A percentile compares a stretch with the other conserved stretches of the same genome.
Evolutionary conservation across 257 asterid genomes (phyloP).

Genomic region (Paulownia fortunei): DNA sequence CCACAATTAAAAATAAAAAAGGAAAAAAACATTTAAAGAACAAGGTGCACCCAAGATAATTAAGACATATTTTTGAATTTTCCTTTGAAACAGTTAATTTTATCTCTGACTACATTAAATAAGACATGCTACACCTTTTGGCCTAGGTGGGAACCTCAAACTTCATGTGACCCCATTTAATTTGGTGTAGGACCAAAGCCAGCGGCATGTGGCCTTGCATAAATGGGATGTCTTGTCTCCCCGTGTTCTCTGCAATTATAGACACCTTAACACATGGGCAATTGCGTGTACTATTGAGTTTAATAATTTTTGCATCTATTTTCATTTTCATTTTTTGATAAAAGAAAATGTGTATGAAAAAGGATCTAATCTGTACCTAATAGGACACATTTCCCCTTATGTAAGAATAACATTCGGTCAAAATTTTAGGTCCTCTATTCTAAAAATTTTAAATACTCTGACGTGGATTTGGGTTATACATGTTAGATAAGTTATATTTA

Average conservation of each 20-base stretch:
- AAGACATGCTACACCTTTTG: too few relatives aligned
- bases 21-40: background rate
- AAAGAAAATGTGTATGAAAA: too few relatives aligned
- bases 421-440: too few relatives aligned
- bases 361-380: too few relatives aligned
- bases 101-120: too few relatives aligned
- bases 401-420: too few relatives aligned
- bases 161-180: slow-evolving; percentile 31
- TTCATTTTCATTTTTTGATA: background rate
- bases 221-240: slow-evolving; percentile 19
- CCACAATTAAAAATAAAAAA: background rate
- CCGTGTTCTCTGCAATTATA: slow-evolving; percentile 9
- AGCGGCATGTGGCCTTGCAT: slow-evolving; percentile 29
- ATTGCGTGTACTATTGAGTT: background rate
- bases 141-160: background rate
- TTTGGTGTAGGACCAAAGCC: slow-evolving; percentile 14
- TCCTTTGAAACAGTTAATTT: background rate
- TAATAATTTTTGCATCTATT: background rate
- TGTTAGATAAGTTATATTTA: too few relatives aligned
- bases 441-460: too few relatives aligned
- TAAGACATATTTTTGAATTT: background rate
- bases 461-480: too few relatives aligned
- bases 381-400: too few relatives aligned
- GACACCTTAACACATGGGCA: background rate
- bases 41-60: background rate